A percentile compares a stretch with the other conserved stretches of the same genome.
Evolutionary conservation across 495 filamentous ascomycete species (phyloP).

Genomic region (Aspergillus avenaceus): DNA sequence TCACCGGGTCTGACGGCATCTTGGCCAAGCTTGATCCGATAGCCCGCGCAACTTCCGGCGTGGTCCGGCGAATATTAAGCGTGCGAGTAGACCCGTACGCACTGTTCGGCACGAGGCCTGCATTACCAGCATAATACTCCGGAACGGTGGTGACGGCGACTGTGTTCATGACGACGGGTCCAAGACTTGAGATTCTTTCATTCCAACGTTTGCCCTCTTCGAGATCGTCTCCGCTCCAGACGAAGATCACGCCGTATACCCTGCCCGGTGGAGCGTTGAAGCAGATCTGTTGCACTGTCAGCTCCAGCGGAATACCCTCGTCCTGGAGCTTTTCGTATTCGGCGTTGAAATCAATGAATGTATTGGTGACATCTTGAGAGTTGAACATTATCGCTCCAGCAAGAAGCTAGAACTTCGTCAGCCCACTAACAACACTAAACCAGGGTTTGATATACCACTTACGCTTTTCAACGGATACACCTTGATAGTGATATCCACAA

Average conservation of each 20-base stretch:
- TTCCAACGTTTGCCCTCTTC: slow-evolving; percentile 24
- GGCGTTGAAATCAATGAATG: slow-evolving; percentile 20
- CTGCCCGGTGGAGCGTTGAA: slow-evolving; percentile 21
- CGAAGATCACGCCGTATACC: slow-evolving; percentile 18
- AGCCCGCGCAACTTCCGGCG: slow-evolving; percentile 14
- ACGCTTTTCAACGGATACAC: slow-evolving; percentile 32
- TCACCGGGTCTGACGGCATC: slow-evolving; percentile 22
- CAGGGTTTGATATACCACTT: slow-evolving; percentile 3
- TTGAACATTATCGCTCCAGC: slow-evolving; percentile 30
- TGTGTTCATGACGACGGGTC: slow-evolving; percentile 19
- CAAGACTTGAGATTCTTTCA: slow-evolving; percentile 25
- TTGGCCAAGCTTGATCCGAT: slow-evolving; percentile 15
- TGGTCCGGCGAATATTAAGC: slow-evolving; percentile 18
- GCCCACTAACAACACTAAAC: background rate
- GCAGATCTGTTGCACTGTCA: slow-evolving; percentile 24
- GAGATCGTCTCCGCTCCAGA: slow-evolving; percentile 27
- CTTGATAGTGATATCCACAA: slow-evolving; percentile 35
- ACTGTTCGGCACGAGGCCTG: slow-evolving; percentile 11
- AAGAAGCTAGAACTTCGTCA: slow-evolving; percentile 20
- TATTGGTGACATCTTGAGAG: slow-evolving; percentile 17
- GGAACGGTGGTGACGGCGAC: slow-evolving; percentile 24
- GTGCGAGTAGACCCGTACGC: slow-evolving; percentile 21
- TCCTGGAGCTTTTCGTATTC: slow-evolving; percentile 15
- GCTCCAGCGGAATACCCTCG: slow-evolving; percentile 19
- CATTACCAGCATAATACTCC: slow-evolving; percentile 11